Percentiles rank a stretch among this genome's conserved stretches.
These are phyloP conservation scores for Davidsoniella eucalypti DNA, from an alignment of 2,329 filamentous ascomycete species.

Conservation along the genomic window DNA sequence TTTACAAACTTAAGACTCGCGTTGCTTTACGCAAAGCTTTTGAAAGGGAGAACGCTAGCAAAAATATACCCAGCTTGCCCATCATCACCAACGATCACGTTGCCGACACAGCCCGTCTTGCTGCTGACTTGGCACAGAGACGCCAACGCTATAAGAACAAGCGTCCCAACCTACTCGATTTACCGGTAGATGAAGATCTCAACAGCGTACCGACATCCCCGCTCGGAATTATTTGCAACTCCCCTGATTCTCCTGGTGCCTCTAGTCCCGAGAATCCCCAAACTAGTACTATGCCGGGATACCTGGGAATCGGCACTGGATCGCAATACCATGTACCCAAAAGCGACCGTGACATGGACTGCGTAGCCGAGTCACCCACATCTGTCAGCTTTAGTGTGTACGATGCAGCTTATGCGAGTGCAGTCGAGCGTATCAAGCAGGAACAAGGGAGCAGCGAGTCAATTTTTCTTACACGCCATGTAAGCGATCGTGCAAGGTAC, in stretches of 20 bases:
- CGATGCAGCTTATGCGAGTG: constrained; percentile 26
- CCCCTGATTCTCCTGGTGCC: too few relatives aligned
- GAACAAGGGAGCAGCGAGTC: too few relatives aligned
- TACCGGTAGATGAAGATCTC: constrained; percentile 19
- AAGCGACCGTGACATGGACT: constrained; percentile 27
- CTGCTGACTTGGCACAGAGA: constrained; percentile 6
- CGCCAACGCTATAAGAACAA: constrained; percentile 6
- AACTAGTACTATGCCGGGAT: constrained; percentile 30
- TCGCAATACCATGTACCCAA: constrained; percentile 19
- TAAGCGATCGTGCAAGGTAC: too few relatives aligned
- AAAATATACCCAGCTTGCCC: background rate
- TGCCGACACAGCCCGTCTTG: constrained; percentile 4
- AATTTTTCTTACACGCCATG: too few relatives aligned
- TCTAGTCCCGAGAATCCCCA: too few relatives aligned
- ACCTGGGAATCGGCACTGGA: constrained; percentile 62
- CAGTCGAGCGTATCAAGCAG: too few relatives aligned
- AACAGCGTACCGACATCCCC: too few relatives aligned
- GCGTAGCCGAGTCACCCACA: constrained; percentile 52
- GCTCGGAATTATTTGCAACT: too few relatives aligned
- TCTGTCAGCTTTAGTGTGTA: constrained; percentile 79
- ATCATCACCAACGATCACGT: constrained; percentile 9
- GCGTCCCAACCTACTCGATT: constrained; percentile 13
- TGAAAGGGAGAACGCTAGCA: background rate
- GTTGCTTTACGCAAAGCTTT: constrained; percentile 29
- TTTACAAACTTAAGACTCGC: constrained; percentile 64